Base-by-base conservation (phyloP, 768 basidiomycete genomes). In the Hemileccinum impolitum region DNA sequence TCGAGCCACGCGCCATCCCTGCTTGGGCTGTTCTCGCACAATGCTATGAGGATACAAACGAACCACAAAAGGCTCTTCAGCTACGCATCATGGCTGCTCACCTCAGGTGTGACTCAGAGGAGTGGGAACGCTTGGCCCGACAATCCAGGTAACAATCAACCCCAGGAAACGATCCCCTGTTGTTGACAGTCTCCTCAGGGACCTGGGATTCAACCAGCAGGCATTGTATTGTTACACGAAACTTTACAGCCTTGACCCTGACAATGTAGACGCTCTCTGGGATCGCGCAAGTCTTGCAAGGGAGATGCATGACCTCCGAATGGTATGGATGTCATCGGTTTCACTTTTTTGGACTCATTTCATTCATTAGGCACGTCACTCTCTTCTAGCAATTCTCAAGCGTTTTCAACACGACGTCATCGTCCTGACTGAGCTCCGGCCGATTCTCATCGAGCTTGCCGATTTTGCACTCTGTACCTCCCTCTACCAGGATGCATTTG, bases 221-320 rank as follows among this genome's bases (percentile, higher is more conserved):
- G 90, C 92, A 3, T 65, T 96, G 31, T 97, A 97, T 62, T 98
- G 95, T 62, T 90, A 89, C 62, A 76, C 86, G 0, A 94, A 96
- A 62, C 80, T 89, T 1, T 79, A 85, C 58, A 82, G 77, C 49
- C 72, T 89, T 19, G 86, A 95, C 61, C 87, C 90, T 1, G 75
- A 77, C 8, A 94, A 97, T 55, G 79, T 90, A 14, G 84, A 88
- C 50, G 87, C 90, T 4, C 76, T 92, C 14, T 96, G 91, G 90
- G 94, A 97, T 57, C 80, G 92, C 2, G 92, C 93, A 0, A 75
- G 79, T 5, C 76, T 95, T 12, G 85, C 91, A 2, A 85, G 85
- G 56, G 83, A 89, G 55, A 79, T 84, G 26, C 84, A 83, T 3
- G 84, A 91, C 32, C 70, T 82, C 32, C 73, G 76, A 53, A 85